Base-by-base conservation (phyloP, 2,329 filamentous ascomycete genomes). In the Xylaria sp. region DNA sequence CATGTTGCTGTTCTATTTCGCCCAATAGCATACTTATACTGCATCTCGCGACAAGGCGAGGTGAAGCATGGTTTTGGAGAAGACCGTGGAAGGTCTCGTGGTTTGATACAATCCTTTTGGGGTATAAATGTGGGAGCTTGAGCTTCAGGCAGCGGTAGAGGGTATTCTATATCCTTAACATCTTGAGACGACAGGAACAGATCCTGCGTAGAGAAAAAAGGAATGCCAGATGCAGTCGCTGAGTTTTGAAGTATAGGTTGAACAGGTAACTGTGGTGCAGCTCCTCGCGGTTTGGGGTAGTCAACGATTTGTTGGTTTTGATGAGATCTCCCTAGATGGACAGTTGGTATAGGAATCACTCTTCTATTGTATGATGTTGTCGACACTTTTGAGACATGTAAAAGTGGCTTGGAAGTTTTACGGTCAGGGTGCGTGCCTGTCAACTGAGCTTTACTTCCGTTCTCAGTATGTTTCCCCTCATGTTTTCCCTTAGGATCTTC, bases 161-260 rank as follows among this genome's bases (percentile, higher is more conserved):
- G 61, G 1, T 75, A 65, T 31, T 76, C 72, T 49, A 84, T 75
- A 22, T 85, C 83, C 44, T 74, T 74, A n/a, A 84, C 63, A 49
- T 85, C 83, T 66, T 85, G 82, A 3, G 83, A 81, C 1, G 83
- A 84, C 9, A 84, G 72, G 1, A 79, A 66, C 0, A 84, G 63
- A 68, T 85, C 84, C 65, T 85, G 84, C 0, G 82, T 83, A 1
- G 79, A 82, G 42, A 83, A 74, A 58, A 80, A 78, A 0, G 79
- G 73, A 13, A 81, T 70, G 2, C 73, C 71, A 25, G 72, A 73
- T 31, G 60, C 25, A 29, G 58, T 62, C 6, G 53, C 47, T 15
- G 29, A 64, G 17, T 50, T 55, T 51, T 68, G 39, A 56, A 29
- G 47, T 53, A 31, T 49, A 11, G 61, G 44, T 17, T 47, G 55